Evolutionary conservation across 805 yeast genomes (phyloP).

Genomic region (Scheffersomyces lignosus): DNA sequence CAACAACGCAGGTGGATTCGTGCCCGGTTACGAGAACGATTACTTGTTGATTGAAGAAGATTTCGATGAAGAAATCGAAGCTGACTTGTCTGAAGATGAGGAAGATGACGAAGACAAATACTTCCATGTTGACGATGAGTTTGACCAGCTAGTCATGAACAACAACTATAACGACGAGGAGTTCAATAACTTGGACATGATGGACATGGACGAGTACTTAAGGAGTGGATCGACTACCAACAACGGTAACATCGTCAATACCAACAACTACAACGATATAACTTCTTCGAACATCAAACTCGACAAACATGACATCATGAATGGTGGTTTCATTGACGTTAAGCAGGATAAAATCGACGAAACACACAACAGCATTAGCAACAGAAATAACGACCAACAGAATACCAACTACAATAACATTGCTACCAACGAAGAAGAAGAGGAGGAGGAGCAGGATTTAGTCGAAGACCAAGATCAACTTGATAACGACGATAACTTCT

Average conservation of each 20-base stretch:
- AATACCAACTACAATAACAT: neutral
- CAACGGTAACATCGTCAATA: neutral
- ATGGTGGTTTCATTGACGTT: conserved; percentile 12
- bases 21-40: conserved; percentile 38
- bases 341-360: conserved; percentile 5
- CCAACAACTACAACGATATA: neutral
- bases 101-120: conserved; percentile 40
- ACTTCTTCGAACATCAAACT: conserved; percentile 3
- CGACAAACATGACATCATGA: conserved; percentile 9
- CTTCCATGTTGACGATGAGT: conserved; percentile 34
- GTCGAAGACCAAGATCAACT: conserved; percentile 3
- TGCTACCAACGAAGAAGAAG: conserved; percentile 1
- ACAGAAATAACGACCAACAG: neutral
- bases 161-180: conserved; percentile 2
- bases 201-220: conserved; percentile 11
- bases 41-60: conserved; percentile 35
- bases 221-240: conserved; percentile 2
- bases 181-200: conserved; percentile 7
- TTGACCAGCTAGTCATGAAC: conserved; percentile 27
- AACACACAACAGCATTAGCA: conserved; percentile 7
- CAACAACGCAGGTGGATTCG: conserved; percentile 9
- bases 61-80: conserved; percentile 45
- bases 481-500: neutral
- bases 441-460: conserved; percentile 4
- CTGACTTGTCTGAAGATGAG: conserved; percentile 40